Conservation (phyloP, 2,329 filamentous ascomycete species). For the Fonsecaea multimorphosa region DNA sequence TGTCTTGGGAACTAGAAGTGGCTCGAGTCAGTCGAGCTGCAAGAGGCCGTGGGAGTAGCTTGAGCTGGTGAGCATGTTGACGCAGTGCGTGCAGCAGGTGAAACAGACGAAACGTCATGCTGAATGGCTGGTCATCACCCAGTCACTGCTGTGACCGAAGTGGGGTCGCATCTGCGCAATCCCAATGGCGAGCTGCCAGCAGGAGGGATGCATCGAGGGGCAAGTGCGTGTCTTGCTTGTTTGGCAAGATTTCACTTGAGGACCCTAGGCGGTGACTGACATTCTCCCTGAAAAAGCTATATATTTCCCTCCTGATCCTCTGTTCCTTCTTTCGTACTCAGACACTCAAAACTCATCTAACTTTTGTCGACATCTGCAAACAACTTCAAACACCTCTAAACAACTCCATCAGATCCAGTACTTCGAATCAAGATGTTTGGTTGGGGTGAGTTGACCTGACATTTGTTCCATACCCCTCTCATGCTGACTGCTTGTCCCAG, state of each 20-base stretch:
- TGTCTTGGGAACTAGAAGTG: slow-evolving; percentile 5
- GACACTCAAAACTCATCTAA: slow-evolving; percentile 3
- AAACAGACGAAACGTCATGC: slow-evolving; percentile 6
- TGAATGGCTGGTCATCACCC: slow-evolving; percentile 13
- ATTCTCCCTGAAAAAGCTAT: not conserved
- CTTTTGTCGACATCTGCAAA: not conserved
- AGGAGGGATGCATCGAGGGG: slow-evolving; percentile 12
- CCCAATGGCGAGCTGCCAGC: slow-evolving; percentile 7
- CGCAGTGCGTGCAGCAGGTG: slow-evolving; percentile 22
- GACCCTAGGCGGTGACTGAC: not conserved
- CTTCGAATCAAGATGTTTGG: slow-evolving; percentile 44
- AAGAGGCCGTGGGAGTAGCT: not conserved
- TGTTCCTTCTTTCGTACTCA: not conserved
- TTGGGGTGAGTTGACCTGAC: slow-evolving; percentile 20
- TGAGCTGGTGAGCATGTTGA: slow-evolving; percentile 16
- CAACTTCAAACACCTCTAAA: not conserved
- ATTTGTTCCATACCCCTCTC: not conserved
- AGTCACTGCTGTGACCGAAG: slow-evolving; percentile 14
- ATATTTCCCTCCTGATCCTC: not conserved
- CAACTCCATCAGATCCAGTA: not conserved
- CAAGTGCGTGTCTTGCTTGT: slow-evolving; percentile 2
- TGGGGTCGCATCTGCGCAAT: slow-evolving; percentile 17
- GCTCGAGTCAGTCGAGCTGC: slow-evolving; percentile 7
- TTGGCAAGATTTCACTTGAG: not conserved
- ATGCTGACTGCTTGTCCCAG: slow-evolving; percentile 43